phyloP scores from a whole-genome alignment of 352 stramenopile species.

The Phytophthora citrophthora region DNA sequence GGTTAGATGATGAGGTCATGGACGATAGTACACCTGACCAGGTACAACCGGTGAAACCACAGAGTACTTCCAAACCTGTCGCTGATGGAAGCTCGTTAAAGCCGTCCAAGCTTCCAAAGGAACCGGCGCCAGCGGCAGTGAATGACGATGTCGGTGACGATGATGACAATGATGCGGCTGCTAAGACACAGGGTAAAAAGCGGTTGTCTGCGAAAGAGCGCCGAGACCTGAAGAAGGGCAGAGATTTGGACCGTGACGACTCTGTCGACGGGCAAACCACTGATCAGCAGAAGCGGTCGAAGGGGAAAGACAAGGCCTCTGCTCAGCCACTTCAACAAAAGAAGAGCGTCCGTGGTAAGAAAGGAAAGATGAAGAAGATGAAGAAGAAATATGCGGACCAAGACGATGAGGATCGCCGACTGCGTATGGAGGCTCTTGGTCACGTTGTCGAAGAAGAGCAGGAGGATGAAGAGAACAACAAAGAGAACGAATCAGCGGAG shows the following conservation, averaged over 20 bases:
- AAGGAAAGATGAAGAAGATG: constrained; percentile 94
- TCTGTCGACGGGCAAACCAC: constrained; percentile 13
- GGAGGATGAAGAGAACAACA: constrained; percentile 22
- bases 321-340: constrained; percentile 13
- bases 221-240: constrained; percentile 82
- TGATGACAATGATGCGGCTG: constrained; percentile 4
- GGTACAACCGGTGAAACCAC: background rate
- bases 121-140: constrained; percentile 7
- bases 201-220: constrained; percentile 75
- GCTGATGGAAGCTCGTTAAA: background rate
- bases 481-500: constrained; percentile 32
- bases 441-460: constrained; percentile 52
- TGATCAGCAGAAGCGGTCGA: constrained; percentile 20
- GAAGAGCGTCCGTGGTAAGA: constrained; percentile 90
- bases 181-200: constrained; percentile 49
- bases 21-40: constrained; percentile 9
- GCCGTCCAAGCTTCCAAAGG: constrained; percentile 1
- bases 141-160: constrained; percentile 26
- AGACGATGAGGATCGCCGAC: constrained; percentile 94
- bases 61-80: background rate
- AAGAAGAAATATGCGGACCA: constrained; percentile 98
- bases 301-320: constrained; percentile 47
- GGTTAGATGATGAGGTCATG: constrained; percentile 15
- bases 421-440: constrained; percentile 93
- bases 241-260: constrained; percentile 30